A percentile compares a stretch with the other conserved stretches of the same genome.
These are phyloP conservation scores for Capsicum baccatum DNA, from an alignment of 257 asterid genomes.

Conservation along the genomic window DNA sequence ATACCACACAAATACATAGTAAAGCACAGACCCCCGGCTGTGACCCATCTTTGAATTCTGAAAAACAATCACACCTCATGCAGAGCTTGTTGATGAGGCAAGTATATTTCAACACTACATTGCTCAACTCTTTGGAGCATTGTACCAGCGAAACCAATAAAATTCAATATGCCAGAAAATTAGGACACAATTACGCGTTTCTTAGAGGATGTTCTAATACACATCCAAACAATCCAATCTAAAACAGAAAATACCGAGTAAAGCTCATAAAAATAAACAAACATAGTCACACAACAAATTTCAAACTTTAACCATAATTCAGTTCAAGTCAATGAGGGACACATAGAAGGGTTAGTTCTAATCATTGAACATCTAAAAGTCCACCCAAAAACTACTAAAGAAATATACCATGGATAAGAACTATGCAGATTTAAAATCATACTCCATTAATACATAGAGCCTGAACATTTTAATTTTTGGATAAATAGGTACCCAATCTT, in stretches of 20 bases:
- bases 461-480: too few species aligned
- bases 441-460: too few species aligned
- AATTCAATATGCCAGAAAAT: neutral
- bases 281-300: neutral
- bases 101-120: slow-evolving; percentile 28
- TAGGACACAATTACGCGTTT: neutral
- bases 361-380: neutral
- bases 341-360: neutral
- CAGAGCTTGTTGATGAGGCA: slow-evolving; percentile 86
- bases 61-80: slow-evolving; percentile 59
- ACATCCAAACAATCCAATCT: neutral
- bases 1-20: too few species aligned
- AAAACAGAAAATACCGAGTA: neutral
- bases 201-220: neutral
- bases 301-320: neutral
- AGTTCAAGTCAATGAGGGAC: neutral
- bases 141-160: neutral
- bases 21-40: too few species aligned
- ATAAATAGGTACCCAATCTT: too few species aligned
- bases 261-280: neutral
- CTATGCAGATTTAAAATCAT: too few species aligned
- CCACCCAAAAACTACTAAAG: neutral
- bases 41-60: slow-evolving; percentile 65
- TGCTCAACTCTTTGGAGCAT: neutral
- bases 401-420: neutral